Conservation (phyloP, 164 flowering plant genomes). For the Litsea cubeba region DNA sequence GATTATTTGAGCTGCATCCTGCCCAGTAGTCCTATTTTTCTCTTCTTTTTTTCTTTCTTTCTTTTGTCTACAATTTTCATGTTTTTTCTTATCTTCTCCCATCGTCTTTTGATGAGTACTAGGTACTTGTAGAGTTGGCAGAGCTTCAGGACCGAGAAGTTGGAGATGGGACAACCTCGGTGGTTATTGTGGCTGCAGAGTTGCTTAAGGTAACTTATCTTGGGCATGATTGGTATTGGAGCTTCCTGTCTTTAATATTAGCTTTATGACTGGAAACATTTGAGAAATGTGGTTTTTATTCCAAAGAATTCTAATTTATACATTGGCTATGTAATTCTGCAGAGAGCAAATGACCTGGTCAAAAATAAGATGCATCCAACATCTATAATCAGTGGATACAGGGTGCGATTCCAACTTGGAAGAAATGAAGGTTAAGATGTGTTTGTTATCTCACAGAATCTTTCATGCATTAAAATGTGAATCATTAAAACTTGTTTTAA, state of each 20-base stretch:
- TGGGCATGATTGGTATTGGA: background rate
- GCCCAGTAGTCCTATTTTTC: background rate
- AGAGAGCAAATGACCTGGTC: constrained; percentile 97
- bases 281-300: background rate
- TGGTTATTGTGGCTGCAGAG: constrained; percentile 95
- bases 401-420: constrained; percentile 47
- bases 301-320: background rate
- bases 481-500: too few relatives aligned
- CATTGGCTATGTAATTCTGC: constrained; percentile 25
- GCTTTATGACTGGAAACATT: background rate
- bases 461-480: background rate
- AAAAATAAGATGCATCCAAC: constrained; percentile 94
- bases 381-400: constrained; percentile 92
- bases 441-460: background rate
- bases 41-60: background rate
- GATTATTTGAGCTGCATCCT: constrained; percentile 3
- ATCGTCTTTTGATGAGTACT: background rate
- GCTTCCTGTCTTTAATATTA: background rate
- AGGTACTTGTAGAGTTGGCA: constrained; percentile 98
- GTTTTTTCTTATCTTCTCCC: background rate
- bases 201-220: constrained; percentile 67
- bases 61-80: background rate
- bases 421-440: too few relatives aligned
- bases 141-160: constrained; percentile 99
- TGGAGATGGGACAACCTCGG: constrained; percentile 99